A percentile compares a stretch with the other conserved stretches of the same genome.
These are phyloP conservation scores for Papilionanthe hybrid DNA, from an alignment of 116 monocot genomes.

Conservation along the genomic window DNA sequence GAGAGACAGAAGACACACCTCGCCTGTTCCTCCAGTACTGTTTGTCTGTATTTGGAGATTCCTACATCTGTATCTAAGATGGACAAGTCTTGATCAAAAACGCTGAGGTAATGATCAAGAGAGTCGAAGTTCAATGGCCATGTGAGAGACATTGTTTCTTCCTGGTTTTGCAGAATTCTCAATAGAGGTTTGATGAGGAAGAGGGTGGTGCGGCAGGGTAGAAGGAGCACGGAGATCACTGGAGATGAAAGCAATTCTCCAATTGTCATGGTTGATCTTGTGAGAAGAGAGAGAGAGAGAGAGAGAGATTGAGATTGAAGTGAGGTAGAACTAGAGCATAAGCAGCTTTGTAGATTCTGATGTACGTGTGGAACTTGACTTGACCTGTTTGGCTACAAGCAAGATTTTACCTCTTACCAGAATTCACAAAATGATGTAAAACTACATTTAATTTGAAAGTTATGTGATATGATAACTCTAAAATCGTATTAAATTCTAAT, in stretches of 20 bases:
- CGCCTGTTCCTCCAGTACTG: not conserved
- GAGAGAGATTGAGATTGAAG: not conserved
- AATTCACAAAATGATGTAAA: too few species aligned
- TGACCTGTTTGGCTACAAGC: not conserved
- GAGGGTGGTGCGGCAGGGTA: not conserved
- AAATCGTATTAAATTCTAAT: too few species aligned
- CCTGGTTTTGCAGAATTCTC: not conserved
- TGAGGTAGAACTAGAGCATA: not conserved
- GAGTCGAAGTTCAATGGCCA: constrained; percentile 9
- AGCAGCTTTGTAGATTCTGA: too few species aligned
- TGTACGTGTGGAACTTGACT: not conserved
- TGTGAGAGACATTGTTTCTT: not conserved
- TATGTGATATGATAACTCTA: too few species aligned
- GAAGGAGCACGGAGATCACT: not conserved
- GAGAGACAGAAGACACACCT: constrained; percentile 26
- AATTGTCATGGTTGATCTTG: not conserved
- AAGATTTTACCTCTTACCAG: not conserved
- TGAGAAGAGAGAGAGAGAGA: not conserved
- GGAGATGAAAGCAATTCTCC: not conserved
- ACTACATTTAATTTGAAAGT: too few species aligned
- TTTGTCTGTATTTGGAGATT: not conserved
- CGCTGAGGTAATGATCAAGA: not conserved
- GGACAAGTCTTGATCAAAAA: not conserved
- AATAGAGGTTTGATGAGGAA: not conserved
- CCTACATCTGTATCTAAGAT: not conserved